These are phyloP conservation scores for Xylaria sp. DNA, from an alignment of 2,329 filamentous ascomycete species.

Conservation along the genomic window DNA sequence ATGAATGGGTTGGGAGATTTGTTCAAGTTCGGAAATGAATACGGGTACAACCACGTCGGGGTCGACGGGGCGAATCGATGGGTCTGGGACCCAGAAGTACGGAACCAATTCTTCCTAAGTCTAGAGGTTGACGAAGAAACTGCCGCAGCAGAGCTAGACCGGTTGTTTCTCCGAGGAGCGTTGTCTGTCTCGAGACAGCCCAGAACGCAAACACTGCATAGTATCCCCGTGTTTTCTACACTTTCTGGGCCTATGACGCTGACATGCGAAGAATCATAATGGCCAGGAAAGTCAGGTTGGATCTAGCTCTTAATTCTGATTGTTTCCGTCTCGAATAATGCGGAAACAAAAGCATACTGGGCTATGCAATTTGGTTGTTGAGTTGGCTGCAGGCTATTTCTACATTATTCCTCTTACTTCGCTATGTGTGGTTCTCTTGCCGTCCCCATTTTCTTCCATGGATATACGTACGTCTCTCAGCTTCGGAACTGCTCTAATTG, in stretches of 20 bases:
- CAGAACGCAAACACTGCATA: neutral
- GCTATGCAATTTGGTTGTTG: no score
- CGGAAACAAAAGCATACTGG: no score
- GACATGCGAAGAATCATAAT: neutral
- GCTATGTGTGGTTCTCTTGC: no score
- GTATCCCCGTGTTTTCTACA: neutral
- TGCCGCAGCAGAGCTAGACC: conserved; percentile 18
- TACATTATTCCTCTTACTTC: no score
- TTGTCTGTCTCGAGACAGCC: neutral
- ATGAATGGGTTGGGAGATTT: conserved; percentile 44
- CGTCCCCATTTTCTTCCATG: no score
- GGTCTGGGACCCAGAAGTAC: conserved; percentile 44
- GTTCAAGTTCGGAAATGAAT: conserved; percentile 46
- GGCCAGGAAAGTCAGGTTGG: neutral
- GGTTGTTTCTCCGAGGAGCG: conserved; percentile 24
- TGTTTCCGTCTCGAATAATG: no score
- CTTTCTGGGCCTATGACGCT: neutral
- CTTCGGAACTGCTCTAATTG: no score
- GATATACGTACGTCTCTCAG: no score
- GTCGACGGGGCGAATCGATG: conserved; percentile 51
- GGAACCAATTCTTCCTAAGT: conserved; percentile 49
- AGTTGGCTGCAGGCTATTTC: no score
- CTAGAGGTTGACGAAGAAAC: conserved; percentile 30
- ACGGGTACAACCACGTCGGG: conserved; percentile 49
- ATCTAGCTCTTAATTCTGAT: neutral